Base-by-base conservation (phyloP, 768 basidiomycete species). In the Trametes sanguinea region DNA sequence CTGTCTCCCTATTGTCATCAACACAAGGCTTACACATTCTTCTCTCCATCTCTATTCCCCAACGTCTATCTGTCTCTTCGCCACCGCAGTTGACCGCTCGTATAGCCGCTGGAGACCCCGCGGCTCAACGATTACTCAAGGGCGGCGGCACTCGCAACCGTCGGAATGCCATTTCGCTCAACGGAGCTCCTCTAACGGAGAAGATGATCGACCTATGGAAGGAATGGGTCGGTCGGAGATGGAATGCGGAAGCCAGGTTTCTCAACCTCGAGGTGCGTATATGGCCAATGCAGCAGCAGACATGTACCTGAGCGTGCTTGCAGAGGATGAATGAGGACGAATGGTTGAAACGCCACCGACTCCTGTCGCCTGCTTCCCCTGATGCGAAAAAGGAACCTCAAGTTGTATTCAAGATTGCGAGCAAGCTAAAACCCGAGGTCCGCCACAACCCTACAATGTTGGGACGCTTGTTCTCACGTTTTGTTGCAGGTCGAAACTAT, bases 321-420 rank as follows among this genome's bases (percentile, higher is more conserved):
- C 64, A 95, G 92, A 83, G 85, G 55, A 86, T 98, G 81, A 75
- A 82, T 55, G 85, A 90, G 37, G 95, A 97, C 71, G 84, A 88
- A 43, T 77, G 88, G 56, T 78, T 97, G 63, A 85, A 84, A 72
- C 88, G 86, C 69, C 75, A 92, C 67, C 83, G 85, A 46, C 78
- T 97, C 32, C 69, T 79, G 32, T 84, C 89, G 1, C 94, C 93
- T 3, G 92, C 92, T 6, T 77, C 77, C 29, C 80, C 82, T 33
- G 85, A 87, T 9, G 85, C 83, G 29, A 71, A 75, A 22, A 84
- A 80, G 62, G 89, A 92, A 68, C 86, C 89, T 0, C 84, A 88
- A 5, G 94, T 95, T 9, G 86, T 98, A 47, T 95, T 95, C 80
- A 95, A 95, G 74, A 79, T 95, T 10, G 92, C 94, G 1, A 81